Conservation (phyloP, 2,329 filamentous ascomycete species). For the Cladosporium velox region DNA sequence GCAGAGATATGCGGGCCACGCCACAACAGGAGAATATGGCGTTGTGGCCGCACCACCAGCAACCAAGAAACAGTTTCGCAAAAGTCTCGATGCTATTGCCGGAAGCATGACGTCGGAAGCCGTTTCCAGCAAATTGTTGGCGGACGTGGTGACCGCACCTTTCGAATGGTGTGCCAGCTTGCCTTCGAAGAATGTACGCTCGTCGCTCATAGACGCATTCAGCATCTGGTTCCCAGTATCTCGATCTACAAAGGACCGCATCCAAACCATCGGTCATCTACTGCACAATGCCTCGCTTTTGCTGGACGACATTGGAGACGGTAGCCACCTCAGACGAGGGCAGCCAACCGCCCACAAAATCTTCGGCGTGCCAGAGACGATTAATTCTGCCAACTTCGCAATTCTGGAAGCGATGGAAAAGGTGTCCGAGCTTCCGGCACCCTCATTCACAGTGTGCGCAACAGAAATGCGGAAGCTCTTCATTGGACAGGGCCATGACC, state of each 20-base stretch:
- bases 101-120: not conserved
- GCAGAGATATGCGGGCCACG: not conserved
- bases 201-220: constrained; percentile 6
- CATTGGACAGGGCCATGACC: constrained; percentile 1
- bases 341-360: not conserved
- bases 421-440: not conserved
- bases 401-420: not conserved
- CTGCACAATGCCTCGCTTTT: not conserved
- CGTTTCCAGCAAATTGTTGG: not conserved
- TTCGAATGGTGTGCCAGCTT: not conserved
- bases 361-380: not conserved
- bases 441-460: not conserved
- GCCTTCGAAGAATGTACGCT: not conserved
- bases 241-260: not conserved
- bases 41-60: not conserved
- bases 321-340: not conserved
- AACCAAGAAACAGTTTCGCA: not conserved
- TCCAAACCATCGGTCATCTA: not conserved
- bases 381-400: constrained; percentile 3
- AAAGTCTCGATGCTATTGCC: not conserved
- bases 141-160: not conserved
- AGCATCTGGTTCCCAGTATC: not conserved
- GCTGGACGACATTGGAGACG: constrained; percentile 6
- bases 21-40: not conserved
- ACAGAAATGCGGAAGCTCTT: not conserved